Conservation (phyloP, 495 filamentous ascomycete genomes). For the Extremus antarcticus region DNA sequence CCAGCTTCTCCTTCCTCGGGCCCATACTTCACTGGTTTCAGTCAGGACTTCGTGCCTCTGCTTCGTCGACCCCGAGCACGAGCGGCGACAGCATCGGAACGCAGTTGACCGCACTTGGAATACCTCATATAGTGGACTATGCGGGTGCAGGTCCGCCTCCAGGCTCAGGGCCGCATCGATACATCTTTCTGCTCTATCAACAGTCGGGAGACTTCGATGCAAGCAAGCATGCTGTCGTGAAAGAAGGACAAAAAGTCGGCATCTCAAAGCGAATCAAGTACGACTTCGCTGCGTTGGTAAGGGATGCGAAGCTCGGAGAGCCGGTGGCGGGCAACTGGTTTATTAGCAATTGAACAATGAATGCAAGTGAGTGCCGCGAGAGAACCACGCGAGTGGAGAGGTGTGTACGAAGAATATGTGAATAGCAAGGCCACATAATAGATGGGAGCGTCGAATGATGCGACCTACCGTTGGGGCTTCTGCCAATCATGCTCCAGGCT, state of each 20-base stretch:
- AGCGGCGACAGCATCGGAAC: background rate
- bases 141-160: background rate
- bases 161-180: background rate
- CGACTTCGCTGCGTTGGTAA: background rate
- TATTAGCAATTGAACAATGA: background rate
- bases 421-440: too few relatives aligned
- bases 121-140: background rate
- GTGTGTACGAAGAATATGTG: too few relatives aligned
- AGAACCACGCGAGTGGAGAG: too few relatives aligned
- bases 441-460: too few relatives aligned
- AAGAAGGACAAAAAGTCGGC: background rate
- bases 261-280: background rate
- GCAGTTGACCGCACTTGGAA: background rate
- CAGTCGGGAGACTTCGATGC: background rate
- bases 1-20: background rate
- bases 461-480: too few relatives aligned
- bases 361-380: too few relatives aligned
- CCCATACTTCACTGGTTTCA: background rate
- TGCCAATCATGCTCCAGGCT: too few relatives aligned
- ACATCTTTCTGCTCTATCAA: background rate
- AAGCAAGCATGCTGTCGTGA: background rate
- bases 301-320: background rate
- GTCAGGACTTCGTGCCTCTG: background rate
- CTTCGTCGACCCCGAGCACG: background rate
- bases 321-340: background rate